Percentiles rank a stretch among this genome's conserved stretches.
phyloP scores from a whole-genome alignment of 164 flowering plant species.

The Magnolia sinica region DNA sequence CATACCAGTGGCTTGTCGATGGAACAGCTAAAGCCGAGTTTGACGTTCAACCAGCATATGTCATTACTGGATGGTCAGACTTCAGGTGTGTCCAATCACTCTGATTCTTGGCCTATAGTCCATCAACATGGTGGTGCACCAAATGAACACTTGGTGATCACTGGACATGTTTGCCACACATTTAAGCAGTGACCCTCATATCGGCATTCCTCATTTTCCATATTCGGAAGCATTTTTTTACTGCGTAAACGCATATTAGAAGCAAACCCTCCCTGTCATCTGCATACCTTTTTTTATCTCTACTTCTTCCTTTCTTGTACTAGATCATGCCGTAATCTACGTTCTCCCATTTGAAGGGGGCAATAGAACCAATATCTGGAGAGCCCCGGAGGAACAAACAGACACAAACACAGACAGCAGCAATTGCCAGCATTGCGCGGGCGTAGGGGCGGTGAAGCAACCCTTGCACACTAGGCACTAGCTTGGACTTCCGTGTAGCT shows the following conservation, averaged over 20 bases:
- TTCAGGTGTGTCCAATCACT: not conserved
- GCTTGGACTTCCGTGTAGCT: slow-evolving; percentile 24
- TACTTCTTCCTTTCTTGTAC: not conserved
- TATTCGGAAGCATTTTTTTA: too few relatives aligned
- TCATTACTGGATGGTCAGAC: not conserved
- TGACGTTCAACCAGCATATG: not conserved
- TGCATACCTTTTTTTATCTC: not conserved
- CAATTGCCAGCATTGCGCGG: slow-evolving; percentile 75
- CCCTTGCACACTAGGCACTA: slow-evolving; percentile 44
- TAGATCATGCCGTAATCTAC: slow-evolving; percentile 43
- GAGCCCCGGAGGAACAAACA: slow-evolving; percentile 62
- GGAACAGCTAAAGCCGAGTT: not conserved
- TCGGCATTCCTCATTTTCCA: not conserved
- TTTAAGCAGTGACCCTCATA: not conserved
- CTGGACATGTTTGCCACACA: too few relatives aligned
- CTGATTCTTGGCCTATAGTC: not conserved
- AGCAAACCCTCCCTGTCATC: not conserved
- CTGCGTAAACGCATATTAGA: not conserved
- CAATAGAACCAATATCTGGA: slow-evolving; percentile 44
- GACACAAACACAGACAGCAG: slow-evolving; percentile 88
- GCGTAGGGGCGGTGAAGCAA: slow-evolving; percentile 65
- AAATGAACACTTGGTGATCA: too few relatives aligned
- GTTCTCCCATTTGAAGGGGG: slow-evolving; percentile 69
- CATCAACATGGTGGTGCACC: too few relatives aligned
- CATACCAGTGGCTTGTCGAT: not conserved